These are phyloP conservation scores for Cyberlindnera xylosilytica DNA, from an alignment of 805 yeast species.

Conservation along the genomic window DNA sequence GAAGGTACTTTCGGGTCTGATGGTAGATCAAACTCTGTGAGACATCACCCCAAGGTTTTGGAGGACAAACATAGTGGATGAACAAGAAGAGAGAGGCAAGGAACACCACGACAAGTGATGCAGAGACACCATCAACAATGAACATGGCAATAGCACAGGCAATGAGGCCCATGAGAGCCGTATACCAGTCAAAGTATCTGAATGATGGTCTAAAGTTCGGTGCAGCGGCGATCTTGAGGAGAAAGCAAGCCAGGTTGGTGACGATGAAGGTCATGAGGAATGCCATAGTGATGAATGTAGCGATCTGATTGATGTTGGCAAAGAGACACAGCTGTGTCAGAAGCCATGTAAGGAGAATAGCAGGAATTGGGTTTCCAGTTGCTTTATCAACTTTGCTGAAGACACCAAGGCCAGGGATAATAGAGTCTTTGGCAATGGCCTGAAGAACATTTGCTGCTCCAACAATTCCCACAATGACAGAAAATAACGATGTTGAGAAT, in stretches of 20 bases:
- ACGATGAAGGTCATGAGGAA: constrained; percentile 94
- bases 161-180: constrained; percentile 76
- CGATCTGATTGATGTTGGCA: constrained; percentile 90
- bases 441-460: constrained; percentile 92
- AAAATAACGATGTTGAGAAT: constrained; percentile 83
- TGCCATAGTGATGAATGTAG: constrained; percentile 95
- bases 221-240: constrained; percentile 84
- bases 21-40: constrained; percentile 94
- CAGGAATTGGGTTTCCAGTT: constrained; percentile 56
- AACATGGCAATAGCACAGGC: constrained; percentile 83
- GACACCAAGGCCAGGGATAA: constrained; percentile 71
- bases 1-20: constrained; percentile 88
- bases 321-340: constrained; percentile 82
- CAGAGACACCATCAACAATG: constrained; percentile 89
- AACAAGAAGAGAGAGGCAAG: constrained; percentile 64
- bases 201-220: constrained; percentile 99
- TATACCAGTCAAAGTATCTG: constrained; percentile 74
- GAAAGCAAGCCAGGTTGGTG: constrained; percentile 89
- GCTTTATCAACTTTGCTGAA: constrained; percentile 51
- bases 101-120: constrained; percentile 67
- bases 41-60: constrained; percentile 97
- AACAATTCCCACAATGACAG: constrained; percentile 91
- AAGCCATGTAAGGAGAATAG: constrained; percentile 74
- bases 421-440: constrained; percentile 86
- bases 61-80: constrained; percentile 90